Percentiles rank a stretch among this genome's conserved stretches.
These are phyloP conservation scores for Ceratocystis alfenasii DNA, from an alignment of 2,329 filamentous ascomycete species.

Conservation along the genomic window DNA sequence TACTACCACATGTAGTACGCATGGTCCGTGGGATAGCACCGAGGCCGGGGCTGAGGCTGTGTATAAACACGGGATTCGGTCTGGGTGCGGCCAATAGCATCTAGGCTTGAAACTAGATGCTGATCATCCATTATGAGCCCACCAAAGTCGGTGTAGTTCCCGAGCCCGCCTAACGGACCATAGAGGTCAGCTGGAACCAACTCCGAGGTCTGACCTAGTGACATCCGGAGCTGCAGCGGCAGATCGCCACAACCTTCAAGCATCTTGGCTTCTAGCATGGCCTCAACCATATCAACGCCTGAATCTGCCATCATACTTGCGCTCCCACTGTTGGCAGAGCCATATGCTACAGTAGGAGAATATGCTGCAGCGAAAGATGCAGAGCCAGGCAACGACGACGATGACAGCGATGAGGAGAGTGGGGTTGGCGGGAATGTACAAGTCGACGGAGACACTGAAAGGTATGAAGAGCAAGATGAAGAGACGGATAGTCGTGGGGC, in stretches of 20 bases:
- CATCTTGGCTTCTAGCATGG: neutral
- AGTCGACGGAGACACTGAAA: slow-evolving; percentile 1
- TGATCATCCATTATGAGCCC: too few species aligned
- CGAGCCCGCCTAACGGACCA: too few species aligned
- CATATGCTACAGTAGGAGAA: neutral
- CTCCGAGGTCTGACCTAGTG: neutral
- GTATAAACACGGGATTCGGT: too few species aligned
- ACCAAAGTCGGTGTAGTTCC: too few species aligned
- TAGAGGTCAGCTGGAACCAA: too few species aligned
- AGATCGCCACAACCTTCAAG: neutral
- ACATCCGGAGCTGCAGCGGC: neutral
- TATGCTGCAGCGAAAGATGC: neutral
- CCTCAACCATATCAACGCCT: neutral
- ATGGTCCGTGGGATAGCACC: too few species aligned
- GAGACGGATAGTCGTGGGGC: neutral
- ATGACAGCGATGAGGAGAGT: neutral
- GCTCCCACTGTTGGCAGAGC: neutral
- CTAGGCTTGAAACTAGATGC: too few species aligned
- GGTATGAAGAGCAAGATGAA: neutral
- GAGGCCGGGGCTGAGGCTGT: too few species aligned
- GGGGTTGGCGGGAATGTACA: slow-evolving; percentile 25
- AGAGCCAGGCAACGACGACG: neutral
- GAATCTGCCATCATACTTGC: neutral
- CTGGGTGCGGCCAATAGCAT: too few species aligned
- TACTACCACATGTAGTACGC: too few species aligned